Base-by-base conservation (phyloP, 495 filamentous ascomycete species). In the Cercophora newfieldiana region DNA sequence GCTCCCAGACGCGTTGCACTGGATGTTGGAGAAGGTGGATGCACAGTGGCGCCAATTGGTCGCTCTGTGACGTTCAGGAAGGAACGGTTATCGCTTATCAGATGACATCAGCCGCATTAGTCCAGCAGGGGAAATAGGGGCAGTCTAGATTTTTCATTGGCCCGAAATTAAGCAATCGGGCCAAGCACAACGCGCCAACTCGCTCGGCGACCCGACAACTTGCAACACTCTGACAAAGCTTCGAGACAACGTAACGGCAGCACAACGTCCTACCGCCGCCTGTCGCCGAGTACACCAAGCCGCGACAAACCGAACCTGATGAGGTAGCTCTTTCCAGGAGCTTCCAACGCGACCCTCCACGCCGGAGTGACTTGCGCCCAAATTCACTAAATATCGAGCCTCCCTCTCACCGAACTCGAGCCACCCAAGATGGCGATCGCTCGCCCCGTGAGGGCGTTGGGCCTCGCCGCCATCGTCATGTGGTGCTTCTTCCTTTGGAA, bases 371-470 rank as follows among this genome's bases (percentile, higher is more conserved):
- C 21, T 33, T 31, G 19, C n/a, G n/a, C 31, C 48, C 48, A 14
- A 4, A 24, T 3, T 12, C 28, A 16, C 63, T 24, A 22, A 30
- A 51, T 26, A 1, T 29, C 18, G n/a, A 61, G 29, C n/a, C 8
- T 63, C 18, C 50, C n/a, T 49, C 14, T n/a, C 2, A 10, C 26
- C 24, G 33, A 47, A 33, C 26, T 14, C 51, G 31, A 21, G 30
- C 30, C 25, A 25, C 33, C 54, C 31, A 64, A 59, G 48, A 96
- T 96, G 92, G 91, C 90, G 72, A 82, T 96, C 75, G 88, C 92
- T 72, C 88, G 87, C 82, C 89, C 91, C 28, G 89, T 95, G 74
- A 89, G 93, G 75, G 87, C 91, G 69, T 82, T 97, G 73, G 90
- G 82, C 68, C 84, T 90, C 69, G 81, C 87, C 60, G 89, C 88